phyloP scores from a whole-genome alignment of 805 yeast species.

The Candida montana region DNA sequence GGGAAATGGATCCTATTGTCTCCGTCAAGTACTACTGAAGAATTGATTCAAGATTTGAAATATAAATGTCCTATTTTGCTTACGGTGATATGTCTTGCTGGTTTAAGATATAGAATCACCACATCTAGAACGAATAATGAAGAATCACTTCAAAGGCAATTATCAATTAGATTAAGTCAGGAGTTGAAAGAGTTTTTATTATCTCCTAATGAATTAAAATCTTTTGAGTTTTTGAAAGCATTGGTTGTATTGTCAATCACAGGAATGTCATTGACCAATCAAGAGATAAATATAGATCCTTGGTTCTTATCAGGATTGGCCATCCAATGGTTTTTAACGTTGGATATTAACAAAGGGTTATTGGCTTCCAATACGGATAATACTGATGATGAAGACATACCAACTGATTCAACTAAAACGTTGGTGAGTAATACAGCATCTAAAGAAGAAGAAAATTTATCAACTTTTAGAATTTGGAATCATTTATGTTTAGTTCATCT shows the following conservation, averaged over 20 bases:
- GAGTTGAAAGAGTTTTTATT: slow-evolving; percentile 39
- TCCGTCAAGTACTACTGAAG: slow-evolving; percentile 40
- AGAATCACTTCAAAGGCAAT: slow-evolving; percentile 24
- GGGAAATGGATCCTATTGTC: slow-evolving; percentile 80
- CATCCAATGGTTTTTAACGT: slow-evolving; percentile 53
- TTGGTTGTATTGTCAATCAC: slow-evolving; percentile 61
- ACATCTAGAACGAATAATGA: slow-evolving; percentile 6
- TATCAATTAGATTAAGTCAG: slow-evolving; percentile 26
- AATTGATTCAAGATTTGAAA: slow-evolving; percentile 44
- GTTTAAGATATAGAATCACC: slow-evolving; percentile 42
- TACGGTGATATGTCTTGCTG: slow-evolving; percentile 59
- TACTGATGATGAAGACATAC: slow-evolving; percentile 2
- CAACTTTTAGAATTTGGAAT: slow-evolving; percentile 64
- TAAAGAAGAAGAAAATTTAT: slow-evolving; percentile 38
- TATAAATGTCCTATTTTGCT: slow-evolving; percentile 54
- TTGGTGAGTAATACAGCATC: slow-evolving; percentile 25
- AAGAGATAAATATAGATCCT: slow-evolving; percentile 51
- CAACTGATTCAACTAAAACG: slow-evolving; percentile 23
- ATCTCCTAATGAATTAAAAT: slow-evolving; percentile 42
- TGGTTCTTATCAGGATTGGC: slow-evolving; percentile 69
- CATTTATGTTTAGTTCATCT: slow-evolving; percentile 64
- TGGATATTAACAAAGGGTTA: slow-evolving; percentile 31
- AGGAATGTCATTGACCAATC: slow-evolving; percentile 54
- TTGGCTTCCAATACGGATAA: slow-evolving; percentile 13
- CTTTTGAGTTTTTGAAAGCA: slow-evolving; percentile 62